These are phyloP conservation scores for Calonectria ilicicola DNA, from an alignment of 2,329 filamentous ascomycete genomes.

Conservation along the genomic window DNA sequence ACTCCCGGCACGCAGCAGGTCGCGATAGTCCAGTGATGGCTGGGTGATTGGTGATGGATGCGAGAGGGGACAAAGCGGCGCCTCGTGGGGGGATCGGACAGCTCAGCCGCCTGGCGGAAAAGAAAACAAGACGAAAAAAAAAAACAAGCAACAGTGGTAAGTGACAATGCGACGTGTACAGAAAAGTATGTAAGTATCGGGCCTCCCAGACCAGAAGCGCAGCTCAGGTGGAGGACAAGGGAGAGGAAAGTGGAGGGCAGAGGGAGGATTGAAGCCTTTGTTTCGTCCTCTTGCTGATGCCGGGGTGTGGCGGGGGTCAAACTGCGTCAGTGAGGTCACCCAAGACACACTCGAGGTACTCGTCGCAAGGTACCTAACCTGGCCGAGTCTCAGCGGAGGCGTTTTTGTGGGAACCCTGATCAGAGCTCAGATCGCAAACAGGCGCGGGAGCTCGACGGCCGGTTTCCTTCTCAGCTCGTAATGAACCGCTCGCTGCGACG, in stretches of 20 bases:
- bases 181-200: slow-evolving; percentile 4
- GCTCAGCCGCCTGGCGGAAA: neutral
- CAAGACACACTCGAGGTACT: slow-evolving; percentile 29
- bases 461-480: slow-evolving; percentile 5
- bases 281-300: slow-evolving; percentile 24
- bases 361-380: slow-evolving; percentile 27
- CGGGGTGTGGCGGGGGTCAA: slow-evolving; percentile 21
- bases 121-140: neutral
- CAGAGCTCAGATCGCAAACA: slow-evolving; percentile 29
- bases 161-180: slow-evolving; percentile 4
- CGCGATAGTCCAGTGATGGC: slow-evolving; percentile 1
- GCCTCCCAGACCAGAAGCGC: neutral
- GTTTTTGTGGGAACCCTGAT: slow-evolving; percentile 18
- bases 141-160: neutral
- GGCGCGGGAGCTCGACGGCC: slow-evolving; percentile 33
- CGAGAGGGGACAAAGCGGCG: slow-evolving; percentile 4
- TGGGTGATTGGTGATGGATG: neutral
- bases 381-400: slow-evolving; percentile 26
- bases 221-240: slow-evolving; percentile 13
- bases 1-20: slow-evolving; percentile 2
- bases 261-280: slow-evolving; percentile 37
- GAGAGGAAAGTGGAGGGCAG: slow-evolving; percentile 21
- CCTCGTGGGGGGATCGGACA: slow-evolving; percentile 4
- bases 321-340: slow-evolving; percentile 39
- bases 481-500: neutral